These are phyloP conservation scores for Trifolium repens DNA, from an alignment of 306 rosid species.

Conservation along the genomic window DNA sequence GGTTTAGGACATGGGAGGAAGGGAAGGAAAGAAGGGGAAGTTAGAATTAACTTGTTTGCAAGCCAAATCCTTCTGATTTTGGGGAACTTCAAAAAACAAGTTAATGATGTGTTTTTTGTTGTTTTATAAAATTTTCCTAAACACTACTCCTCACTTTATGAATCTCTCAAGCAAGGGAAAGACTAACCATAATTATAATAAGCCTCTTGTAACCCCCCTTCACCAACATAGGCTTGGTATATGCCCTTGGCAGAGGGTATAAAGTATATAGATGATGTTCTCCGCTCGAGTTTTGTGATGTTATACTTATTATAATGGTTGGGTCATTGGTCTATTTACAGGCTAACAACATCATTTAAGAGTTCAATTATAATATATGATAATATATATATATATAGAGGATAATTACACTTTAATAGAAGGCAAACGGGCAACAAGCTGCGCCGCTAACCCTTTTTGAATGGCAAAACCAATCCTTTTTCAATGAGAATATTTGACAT, in stretches of 20 bases:
- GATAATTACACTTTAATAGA: no score
- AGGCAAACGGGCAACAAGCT: no score
- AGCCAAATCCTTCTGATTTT: not conserved
- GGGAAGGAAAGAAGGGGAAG: not conserved
- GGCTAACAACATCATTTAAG: constrained; percentile 15
- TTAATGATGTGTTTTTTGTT: not conserved
- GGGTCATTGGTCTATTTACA: not conserved
- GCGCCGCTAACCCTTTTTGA: no score
- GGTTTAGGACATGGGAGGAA: not conserved
- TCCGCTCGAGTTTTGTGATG: not conserved
- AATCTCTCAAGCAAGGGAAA: constrained; percentile 3
- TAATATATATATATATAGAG: no score
- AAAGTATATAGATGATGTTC: not conserved
- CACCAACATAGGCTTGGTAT: not conserved
- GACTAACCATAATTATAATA: not conserved
- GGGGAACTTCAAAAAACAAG: not conserved
- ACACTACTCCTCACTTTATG: not conserved
- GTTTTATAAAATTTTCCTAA: not conserved
- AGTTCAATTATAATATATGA: no score
- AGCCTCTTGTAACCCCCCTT: not conserved
- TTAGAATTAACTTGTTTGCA: not conserved
- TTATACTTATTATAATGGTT: constrained; percentile 14
- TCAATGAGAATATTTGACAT: constrained; percentile 16
- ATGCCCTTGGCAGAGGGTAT: not conserved
- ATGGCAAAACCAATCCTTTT: no score